Percentiles rank a stretch among this genome's conserved stretches.
These are phyloP conservation scores for Fusarium subtropicale DNA, from an alignment of 2,329 filamentous ascomycete genomes.

Conservation along the genomic window DNA sequence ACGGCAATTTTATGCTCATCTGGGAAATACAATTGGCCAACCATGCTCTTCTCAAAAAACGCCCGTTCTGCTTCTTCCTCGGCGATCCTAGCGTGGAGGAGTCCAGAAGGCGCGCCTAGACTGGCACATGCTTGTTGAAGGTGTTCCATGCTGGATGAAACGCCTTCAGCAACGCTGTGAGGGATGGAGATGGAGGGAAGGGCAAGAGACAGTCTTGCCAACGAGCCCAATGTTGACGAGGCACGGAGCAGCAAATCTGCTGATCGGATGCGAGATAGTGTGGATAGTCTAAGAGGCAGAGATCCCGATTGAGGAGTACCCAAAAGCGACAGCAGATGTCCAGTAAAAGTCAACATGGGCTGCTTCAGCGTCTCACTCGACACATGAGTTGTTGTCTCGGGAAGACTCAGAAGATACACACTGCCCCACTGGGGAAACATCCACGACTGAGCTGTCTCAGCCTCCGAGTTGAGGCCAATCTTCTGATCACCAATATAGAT, in stretches of 20 bases:
- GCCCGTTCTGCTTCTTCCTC: slow-evolving; percentile 91
- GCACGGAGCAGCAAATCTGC: slow-evolving; percentile 88
- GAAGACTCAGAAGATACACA: slow-evolving; percentile 68
- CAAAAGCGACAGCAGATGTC: slow-evolving; percentile 87
- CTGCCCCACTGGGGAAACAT: slow-evolving; percentile 95
- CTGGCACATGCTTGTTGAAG: slow-evolving; percentile 80
- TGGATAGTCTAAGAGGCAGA: slow-evolving; percentile 84
- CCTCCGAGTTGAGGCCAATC: slow-evolving; percentile 63
- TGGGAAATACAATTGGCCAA: slow-evolving; percentile 97
- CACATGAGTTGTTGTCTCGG: slow-evolving; percentile 62
- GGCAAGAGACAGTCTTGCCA: slow-evolving; percentile 85
- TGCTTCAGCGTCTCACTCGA: slow-evolving; percentile 75
- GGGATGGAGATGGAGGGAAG: slow-evolving; percentile 94
- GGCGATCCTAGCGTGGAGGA: slow-evolving; percentile 84
- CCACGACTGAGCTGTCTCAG: slow-evolving; percentile 75
- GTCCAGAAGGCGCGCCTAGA: slow-evolving; percentile 72
- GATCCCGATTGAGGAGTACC: slow-evolving; percentile 87
- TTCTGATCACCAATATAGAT: slow-evolving; percentile 87
- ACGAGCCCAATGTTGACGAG: slow-evolving; percentile 91
- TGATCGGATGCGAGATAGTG: slow-evolving; percentile 85
- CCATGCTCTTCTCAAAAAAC: slow-evolving; percentile 99
- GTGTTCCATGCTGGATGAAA: slow-evolving; percentile 81
- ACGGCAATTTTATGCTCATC: slow-evolving; percentile 99
- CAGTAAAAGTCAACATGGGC: slow-evolving; percentile 88
- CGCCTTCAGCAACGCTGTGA: slow-evolving; percentile 84